phyloP scores from a whole-genome alignment of 176 grass and related monocot species.

The Oryza longistaminata region DNA sequence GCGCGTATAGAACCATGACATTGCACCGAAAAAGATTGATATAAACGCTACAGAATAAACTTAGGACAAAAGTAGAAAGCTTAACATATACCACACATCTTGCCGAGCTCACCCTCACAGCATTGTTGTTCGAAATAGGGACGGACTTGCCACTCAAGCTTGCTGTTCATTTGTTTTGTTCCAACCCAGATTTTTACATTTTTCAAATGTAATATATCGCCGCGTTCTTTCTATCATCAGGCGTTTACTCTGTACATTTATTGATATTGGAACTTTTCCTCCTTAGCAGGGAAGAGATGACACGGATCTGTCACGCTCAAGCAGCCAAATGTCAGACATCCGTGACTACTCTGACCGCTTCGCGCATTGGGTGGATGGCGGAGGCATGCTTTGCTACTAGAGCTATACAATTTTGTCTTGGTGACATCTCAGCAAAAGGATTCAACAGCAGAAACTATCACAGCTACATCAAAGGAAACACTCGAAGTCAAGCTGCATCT shows the following conservation, averaged over 20 bases:
- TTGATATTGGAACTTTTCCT: background rate
- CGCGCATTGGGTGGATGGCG: constrained; percentile 69
- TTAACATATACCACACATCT: constrained; percentile 28
- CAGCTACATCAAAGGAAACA: constrained; percentile 5
- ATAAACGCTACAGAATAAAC: constrained; percentile 2
- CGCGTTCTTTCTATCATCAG: background rate
- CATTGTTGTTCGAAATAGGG: constrained; percentile 6
- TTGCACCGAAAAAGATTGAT: background rate
- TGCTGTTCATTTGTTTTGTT: background rate
- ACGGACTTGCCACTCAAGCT: background rate
- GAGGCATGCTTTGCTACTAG: constrained; percentile 78
- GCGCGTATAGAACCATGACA: background rate
- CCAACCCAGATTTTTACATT: background rate
- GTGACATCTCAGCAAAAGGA: background rate
- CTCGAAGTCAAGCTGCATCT: background rate
- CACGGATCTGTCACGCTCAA: constrained; percentile 27
- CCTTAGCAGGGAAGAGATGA: constrained; percentile 59
- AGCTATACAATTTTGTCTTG: constrained; percentile 13
- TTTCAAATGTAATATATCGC: background rate
- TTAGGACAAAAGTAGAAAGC: background rate
- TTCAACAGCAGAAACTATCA: background rate
- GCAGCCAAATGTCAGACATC: constrained; percentile 25
- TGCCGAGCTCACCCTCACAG: background rate
- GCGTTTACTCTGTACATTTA: background rate
- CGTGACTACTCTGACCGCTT: constrained; percentile 68